Evolutionary conservation across 2,329 filamentous ascomycete species (phyloP).

Genomic region (Colletotrichum orchidophilum): DNA sequence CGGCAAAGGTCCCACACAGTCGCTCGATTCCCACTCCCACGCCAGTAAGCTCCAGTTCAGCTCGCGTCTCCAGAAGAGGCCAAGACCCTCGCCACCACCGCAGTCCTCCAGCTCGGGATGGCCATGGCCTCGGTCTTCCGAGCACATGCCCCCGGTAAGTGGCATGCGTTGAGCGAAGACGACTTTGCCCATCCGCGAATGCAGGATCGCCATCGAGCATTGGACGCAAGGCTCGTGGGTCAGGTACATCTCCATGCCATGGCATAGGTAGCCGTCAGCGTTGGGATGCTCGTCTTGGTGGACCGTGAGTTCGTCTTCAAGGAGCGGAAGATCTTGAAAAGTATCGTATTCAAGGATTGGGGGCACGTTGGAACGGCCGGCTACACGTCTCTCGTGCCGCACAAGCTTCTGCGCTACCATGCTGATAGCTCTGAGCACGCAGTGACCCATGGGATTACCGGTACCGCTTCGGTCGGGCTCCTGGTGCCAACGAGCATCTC

Average conservation of each 20-base stretch:
- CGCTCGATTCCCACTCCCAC: slow-evolving; percentile 75
- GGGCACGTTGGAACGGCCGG: slow-evolving; percentile 44
- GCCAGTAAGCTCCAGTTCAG: slow-evolving; percentile 87
- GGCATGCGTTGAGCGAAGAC: slow-evolving; percentile 84
- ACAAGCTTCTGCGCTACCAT: slow-evolving; percentile 80
- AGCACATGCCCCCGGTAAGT: slow-evolving; percentile 82
- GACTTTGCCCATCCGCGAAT: slow-evolving; percentile 89
- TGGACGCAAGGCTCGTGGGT: slow-evolving; percentile 97
- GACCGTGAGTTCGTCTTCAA: slow-evolving; percentile 70
- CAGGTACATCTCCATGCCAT: slow-evolving; percentile 91
- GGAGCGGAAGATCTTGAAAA: slow-evolving; percentile 75
- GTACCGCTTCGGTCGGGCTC: slow-evolving; percentile 57
- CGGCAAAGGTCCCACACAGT: slow-evolving; percentile 45
- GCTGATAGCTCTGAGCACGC: slow-evolving; percentile 80
- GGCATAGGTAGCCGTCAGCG: slow-evolving; percentile 89
- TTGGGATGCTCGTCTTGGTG: slow-evolving; percentile 72
- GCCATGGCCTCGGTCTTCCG: slow-evolving; percentile 71
- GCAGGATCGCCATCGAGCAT: slow-evolving; percentile 95
- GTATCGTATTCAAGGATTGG: slow-evolving; percentile 65
- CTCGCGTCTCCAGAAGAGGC: slow-evolving; percentile 77
- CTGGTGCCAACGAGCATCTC: slow-evolving; percentile 76
- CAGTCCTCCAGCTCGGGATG: slow-evolving; percentile 47
- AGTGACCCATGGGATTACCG: slow-evolving; percentile 82
- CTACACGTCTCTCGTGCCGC: slow-evolving; percentile 59
- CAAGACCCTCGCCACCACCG: slow-evolving; percentile 68